Percentiles rank a stretch among this genome's conserved stretches.
phyloP scores from a whole-genome alignment of 768 basidiomycete genomes.

The Tylopilus sp. region DNA sequence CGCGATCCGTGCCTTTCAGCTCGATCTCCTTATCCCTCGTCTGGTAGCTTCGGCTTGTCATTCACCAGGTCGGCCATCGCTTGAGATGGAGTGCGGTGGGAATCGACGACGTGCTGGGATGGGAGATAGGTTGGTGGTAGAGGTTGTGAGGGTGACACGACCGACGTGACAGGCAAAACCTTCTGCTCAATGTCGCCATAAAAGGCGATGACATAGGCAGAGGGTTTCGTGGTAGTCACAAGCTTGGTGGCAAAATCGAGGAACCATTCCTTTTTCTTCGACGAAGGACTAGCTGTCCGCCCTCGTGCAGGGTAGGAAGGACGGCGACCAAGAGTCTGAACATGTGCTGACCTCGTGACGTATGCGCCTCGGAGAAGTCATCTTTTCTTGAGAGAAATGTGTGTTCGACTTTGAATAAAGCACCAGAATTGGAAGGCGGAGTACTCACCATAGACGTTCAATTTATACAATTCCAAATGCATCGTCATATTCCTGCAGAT shows the following conservation, averaged over 20 bases:
- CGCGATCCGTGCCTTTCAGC: constrained; percentile 11
- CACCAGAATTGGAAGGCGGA: too few relatives aligned
- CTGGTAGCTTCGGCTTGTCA: constrained; percentile 1
- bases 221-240: not conserved
- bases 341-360: constrained; percentile 27
- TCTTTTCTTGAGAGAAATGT: not conserved
- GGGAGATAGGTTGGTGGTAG: not conserved
- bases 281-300: constrained; percentile 4
- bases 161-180: constrained; percentile 38
- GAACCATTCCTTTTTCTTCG: constrained; percentile 2
- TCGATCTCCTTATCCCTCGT: constrained; percentile 10
- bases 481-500: not conserved
- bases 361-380: constrained; percentile 6
- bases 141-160: constrained; percentile 47
- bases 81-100: not conserved
- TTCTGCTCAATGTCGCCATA: constrained; percentile 45
- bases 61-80: not conserved
- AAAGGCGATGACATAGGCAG: constrained; percentile 41
- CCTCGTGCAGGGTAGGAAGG: not conserved
- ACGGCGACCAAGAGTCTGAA: constrained; percentile 37
- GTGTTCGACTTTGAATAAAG: too few relatives aligned
- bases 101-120: not conserved
- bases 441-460: constrained; percentile 44
- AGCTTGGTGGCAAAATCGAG: constrained; percentile 1
- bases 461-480: constrained; percentile 39